Evolutionary conservation across 495 filamentous ascomycete genomes (phyloP).

Genomic region (Daldinia concentrica): DNA sequence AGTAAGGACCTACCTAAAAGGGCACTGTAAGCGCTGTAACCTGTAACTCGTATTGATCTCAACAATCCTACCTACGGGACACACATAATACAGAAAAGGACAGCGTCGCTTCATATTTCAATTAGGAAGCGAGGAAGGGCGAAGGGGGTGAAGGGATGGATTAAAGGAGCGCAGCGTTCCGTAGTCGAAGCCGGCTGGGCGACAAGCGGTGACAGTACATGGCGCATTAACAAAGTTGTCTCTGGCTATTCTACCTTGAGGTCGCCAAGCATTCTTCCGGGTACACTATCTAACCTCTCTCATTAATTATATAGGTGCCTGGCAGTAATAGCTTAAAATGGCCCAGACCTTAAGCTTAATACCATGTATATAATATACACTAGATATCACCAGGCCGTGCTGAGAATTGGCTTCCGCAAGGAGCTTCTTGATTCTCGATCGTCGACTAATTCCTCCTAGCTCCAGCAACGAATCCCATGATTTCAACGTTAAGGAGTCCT

Average conservation of each 20-base stretch:
- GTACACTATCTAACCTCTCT: constrained; percentile 1
- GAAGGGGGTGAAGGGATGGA: constrained; percentile 9
- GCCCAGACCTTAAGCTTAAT: background rate
- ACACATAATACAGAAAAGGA: constrained; percentile 27
- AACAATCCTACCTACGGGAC: constrained; percentile 20
- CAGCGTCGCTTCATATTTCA: constrained; percentile 1
- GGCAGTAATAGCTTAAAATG: background rate
- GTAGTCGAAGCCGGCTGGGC: constrained; percentile 10
- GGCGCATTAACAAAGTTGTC: constrained; percentile 1
- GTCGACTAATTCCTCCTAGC: constrained; percentile 11
- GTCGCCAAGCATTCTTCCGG: background rate
- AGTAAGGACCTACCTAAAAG: constrained; percentile 38
- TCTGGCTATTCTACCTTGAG: background rate
- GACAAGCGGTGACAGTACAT: constrained; percentile 14
- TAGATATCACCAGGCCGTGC: background rate
- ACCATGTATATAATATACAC: background rate
- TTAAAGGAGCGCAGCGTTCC: constrained; percentile 12
- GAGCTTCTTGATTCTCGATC: constrained; percentile 17
- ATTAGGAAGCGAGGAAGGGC: constrained; percentile 11
- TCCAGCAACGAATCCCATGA: constrained; percentile 20
- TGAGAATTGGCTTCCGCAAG: background rate
- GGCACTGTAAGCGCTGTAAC: constrained; percentile 23
- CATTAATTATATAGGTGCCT: background rate
- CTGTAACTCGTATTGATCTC: constrained; percentile 1
- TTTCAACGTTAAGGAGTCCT: constrained; percentile 4